Evolutionary conservation across 1,284 basidiomycete species (phyloP).

Genomic region (Moesziomyces sp.): DNA sequence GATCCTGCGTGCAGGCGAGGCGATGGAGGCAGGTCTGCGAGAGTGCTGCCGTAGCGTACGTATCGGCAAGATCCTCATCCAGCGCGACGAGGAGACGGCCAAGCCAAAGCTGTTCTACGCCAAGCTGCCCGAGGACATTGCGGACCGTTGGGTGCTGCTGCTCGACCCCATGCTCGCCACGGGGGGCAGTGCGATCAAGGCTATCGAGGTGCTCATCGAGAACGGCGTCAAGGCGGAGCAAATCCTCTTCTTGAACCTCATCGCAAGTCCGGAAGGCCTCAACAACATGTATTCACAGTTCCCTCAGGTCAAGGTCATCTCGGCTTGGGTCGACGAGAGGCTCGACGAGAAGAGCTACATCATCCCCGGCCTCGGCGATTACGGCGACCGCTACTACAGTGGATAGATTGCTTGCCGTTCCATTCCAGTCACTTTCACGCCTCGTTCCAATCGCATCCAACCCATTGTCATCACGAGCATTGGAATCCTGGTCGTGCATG

Average conservation of each 20-base stretch:
- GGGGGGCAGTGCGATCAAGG: slow-evolving; percentile 96
- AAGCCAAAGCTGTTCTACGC: slow-evolving; percentile 70
- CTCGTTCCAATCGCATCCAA: too few relatives aligned
- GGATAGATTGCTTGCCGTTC: slow-evolving; percentile 11
- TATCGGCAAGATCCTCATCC: slow-evolving; percentile 70
- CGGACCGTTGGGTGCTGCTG: slow-evolving; percentile 87
- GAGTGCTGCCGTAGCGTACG: slow-evolving; percentile 78
- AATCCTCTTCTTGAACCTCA: slow-evolving; percentile 96
- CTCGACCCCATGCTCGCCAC: slow-evolving; percentile 98
- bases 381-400: slow-evolving; percentile 65
- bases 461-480: neutral
- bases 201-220: slow-evolving; percentile 90
- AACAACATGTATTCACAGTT: slow-evolving; percentile 82
- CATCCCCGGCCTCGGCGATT: slow-evolving; percentile 64
- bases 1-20: slow-evolving; percentile 69
- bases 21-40: slow-evolving; percentile 77
- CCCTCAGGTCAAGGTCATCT: slow-evolving; percentile 83
- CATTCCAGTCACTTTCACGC: too few relatives aligned
- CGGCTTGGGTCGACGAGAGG: slow-evolving; percentile 95
- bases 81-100: slow-evolving; percentile 64
- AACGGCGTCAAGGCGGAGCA: slow-evolving; percentile 80
- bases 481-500: too few relatives aligned
- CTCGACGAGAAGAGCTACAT: slow-evolving; percentile 78
- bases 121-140: slow-evolving; percentile 93
- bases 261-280: slow-evolving; percentile 91